These are phyloP conservation scores for Apostasia shenzhenica DNA, from an alignment of 106 monocot species.

Conservation along the genomic window DNA sequence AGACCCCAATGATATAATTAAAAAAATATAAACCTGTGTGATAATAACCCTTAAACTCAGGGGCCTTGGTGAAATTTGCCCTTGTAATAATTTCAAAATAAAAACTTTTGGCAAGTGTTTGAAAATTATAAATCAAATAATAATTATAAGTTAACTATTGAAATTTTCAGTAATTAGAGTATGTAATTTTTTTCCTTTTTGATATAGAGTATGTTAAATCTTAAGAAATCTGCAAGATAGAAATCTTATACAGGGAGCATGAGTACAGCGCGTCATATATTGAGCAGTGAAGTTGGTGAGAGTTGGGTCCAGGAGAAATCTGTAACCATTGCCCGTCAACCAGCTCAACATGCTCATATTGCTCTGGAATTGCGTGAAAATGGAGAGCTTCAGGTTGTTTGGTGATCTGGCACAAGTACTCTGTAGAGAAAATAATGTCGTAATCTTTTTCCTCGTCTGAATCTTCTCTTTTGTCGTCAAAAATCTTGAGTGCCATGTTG, in stretches of 20 bases:
- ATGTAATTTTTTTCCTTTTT: too few species aligned
- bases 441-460: slow-evolving; percentile 17
- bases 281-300: slow-evolving; percentile 23
- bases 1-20: too few species aligned
- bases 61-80: too few species aligned
- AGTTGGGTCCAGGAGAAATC: slow-evolving; percentile 28
- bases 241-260: slow-evolving; percentile 18
- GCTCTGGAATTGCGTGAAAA: slow-evolving; percentile 25
- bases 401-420: slow-evolving; percentile 27
- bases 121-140: too few species aligned
- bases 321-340: slow-evolving; percentile 22
- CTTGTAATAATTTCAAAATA: too few species aligned
- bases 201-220: too few species aligned
- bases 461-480: slow-evolving; percentile 6
- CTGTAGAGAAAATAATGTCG: slow-evolving; percentile 49
- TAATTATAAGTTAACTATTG: too few species aligned
- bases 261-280: slow-evolving; percentile 27
- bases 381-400: slow-evolving; percentile 25
- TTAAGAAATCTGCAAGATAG: slow-evolving; percentile 22
- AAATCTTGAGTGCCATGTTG: slow-evolving; percentile 39
- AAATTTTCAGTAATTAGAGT: too few species aligned
- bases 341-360: slow-evolving; percentile 29
- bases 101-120: too few species aligned
- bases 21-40: too few species aligned
- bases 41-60: too few species aligned